These are phyloP conservation scores for Solanum boliviense DNA, from an alignment of 257 asterid species.

Conservation along the genomic window DNA sequence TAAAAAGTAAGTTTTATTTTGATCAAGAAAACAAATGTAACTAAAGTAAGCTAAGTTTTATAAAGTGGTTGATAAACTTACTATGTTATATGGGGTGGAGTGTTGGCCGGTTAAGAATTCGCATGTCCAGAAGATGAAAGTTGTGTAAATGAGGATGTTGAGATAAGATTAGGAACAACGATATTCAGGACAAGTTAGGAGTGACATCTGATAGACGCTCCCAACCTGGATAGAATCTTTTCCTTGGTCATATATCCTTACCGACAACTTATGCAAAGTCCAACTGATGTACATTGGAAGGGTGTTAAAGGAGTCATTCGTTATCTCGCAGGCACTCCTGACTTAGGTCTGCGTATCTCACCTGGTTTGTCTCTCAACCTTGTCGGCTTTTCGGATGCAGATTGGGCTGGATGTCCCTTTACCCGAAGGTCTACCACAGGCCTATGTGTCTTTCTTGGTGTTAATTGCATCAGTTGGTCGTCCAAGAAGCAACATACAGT, in stretches of 20 bases:
- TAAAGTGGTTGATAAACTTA: not conserved
- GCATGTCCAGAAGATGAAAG: not conserved
- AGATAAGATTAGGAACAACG: not conserved
- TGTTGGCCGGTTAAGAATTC: not conserved
- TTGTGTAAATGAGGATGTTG: not conserved
- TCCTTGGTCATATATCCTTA: no score
- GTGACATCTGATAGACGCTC: not conserved
- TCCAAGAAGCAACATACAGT: not conserved
- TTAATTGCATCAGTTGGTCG: not conserved
- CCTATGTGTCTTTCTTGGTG: not conserved
- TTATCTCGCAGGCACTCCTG: not conserved
- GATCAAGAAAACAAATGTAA: not conserved
- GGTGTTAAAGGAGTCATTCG: not conserved
- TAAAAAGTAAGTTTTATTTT: not conserved
- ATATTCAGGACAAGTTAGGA: not conserved
- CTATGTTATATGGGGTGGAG: not conserved
- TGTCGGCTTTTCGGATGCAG: not conserved
- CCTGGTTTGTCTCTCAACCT: not conserved
- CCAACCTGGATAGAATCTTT: no score
- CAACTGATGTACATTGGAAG: not conserved
- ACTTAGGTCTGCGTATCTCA: not conserved
- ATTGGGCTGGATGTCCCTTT: not conserved
- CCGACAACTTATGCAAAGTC: not conserved
- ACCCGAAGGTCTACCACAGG: not conserved
- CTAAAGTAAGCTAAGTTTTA: not conserved